A percentile compares a stretch with the other conserved stretches of the same genome.
phyloP scores from a whole-genome alignment of 805 yeast species.

The Gaillardinia entomophila region DNA sequence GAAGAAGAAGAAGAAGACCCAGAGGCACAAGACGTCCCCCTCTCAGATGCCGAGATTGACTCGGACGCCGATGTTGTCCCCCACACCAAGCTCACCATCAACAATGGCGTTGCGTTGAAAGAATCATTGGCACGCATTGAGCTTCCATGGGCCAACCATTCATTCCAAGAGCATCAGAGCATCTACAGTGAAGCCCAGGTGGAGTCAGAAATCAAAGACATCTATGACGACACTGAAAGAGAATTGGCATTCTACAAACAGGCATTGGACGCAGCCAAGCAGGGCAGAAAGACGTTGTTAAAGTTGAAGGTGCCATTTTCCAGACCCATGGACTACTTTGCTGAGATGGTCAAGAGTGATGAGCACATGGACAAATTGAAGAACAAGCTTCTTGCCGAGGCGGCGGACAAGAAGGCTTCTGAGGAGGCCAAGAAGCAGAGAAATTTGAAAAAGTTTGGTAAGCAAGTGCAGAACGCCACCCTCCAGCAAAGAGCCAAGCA shows the following conservation, averaged over 20 bases:
- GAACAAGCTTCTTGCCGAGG: conserved; percentile 72
- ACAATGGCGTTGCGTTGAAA: conserved; percentile 78
- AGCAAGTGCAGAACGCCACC: conserved; percentile 92
- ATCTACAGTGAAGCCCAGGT: conserved; percentile 55
- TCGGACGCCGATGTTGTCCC: conserved; percentile 95
- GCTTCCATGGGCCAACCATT: conserved; percentile 57
- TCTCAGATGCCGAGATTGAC: conserved; percentile 87
- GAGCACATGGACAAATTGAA: conserved; percentile 96
- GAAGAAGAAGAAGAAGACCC: conserved; percentile 50
- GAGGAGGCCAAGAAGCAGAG: conserved; percentile 94
- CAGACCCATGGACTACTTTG: conserved; percentile 93
- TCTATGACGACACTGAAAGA: conserved; percentile 92
- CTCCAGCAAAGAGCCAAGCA: conserved; percentile 90
- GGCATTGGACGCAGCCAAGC: conserved; percentile 76
- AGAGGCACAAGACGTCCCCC: conserved; percentile 77
- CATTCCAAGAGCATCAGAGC: conserved; percentile 82
- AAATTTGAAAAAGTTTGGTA: conserved; percentile 92
- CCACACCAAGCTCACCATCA: conserved; percentile 80
- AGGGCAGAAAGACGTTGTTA: conserved; percentile 60
- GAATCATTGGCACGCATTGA: conserved; percentile 63
- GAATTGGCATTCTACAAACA: conserved; percentile 95
- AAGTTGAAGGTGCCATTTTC: conserved; percentile 80
- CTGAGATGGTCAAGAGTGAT: conserved; percentile 97
- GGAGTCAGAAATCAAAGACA: conserved; percentile 69
- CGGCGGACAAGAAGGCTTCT: conserved; percentile 78